Base-by-base conservation (phyloP, 805 yeast genomes). In the Myxozyma mucilagina region DNA sequence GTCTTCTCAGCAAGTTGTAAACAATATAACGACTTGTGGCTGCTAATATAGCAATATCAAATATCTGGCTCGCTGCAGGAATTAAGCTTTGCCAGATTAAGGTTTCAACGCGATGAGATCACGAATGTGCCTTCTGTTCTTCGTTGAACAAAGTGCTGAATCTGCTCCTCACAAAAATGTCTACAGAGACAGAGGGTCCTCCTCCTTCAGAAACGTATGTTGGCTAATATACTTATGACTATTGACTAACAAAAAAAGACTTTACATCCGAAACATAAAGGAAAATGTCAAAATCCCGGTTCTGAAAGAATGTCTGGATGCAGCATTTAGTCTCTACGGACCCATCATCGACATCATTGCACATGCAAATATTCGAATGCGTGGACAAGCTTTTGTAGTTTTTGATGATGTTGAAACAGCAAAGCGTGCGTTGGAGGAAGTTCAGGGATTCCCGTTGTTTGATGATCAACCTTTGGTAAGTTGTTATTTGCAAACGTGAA, bases 351-450 rank as follows among this genome's bases (percentile, higher is more conserved):
- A 80, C 35, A 73, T 89, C 11, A 76, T 81, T 1, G 83, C 89
- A 0, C 84, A 83, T 59, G 81, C 80, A 61, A 86, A 84, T 66
- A 68, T 89, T n/a, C 80, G 78, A 63, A 79, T 87, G 81, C 80
- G 86, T 59, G 97, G 97, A 1, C 96, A 90, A 72, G 96, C 96
- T 0, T 90, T 89, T 71, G 79, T 90, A 5, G 82, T 89, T 0
- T 83, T 85, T 55, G 78, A 74, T 3, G 69, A 72, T 18, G 67
- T 68, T 0, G 75, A 76, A 2, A 72, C 75, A 4, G 85, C 91
- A 1, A 59, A 70, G 3, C 68, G 69, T 44, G 87, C 87, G 0
- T 69, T 80, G 2, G 74, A 75, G n/a, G 73, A 69, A 16, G 60
- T 62, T n/a, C 64, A 68, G 32, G 71, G 70, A 14, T 65, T 67